A percentile compares a stretch with the other conserved stretches of the same genome.
Conservation (phyloP, 352 stramenopile species). For the Phytophthora macrochlamydospora region DNA sequence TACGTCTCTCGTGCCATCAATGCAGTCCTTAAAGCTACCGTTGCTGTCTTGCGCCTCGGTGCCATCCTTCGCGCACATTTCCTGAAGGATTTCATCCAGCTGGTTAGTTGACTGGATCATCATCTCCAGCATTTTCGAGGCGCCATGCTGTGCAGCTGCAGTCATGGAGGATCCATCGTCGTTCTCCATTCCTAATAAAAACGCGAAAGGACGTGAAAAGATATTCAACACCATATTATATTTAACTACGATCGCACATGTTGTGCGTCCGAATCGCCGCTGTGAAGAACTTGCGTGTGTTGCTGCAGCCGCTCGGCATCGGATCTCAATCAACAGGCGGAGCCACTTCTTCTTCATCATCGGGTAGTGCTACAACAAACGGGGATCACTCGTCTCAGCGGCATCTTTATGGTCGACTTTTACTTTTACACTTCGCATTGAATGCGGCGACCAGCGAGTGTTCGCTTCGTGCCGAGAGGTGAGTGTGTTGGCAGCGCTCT, state of each 20-base stretch:
- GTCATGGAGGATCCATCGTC: background rate
- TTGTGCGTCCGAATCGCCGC: conserved; percentile 55
- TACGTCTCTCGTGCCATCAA: no score
- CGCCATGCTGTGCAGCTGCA: background rate
- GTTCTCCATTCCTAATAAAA: no score
- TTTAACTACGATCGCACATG: conserved; percentile 43
- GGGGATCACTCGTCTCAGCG: conserved; percentile 14
- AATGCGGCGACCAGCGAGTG: conserved; percentile 50
- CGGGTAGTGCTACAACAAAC: conserved; percentile 12
- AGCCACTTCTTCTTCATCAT: conserved; percentile 9
- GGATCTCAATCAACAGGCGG: conserved; percentile 19
- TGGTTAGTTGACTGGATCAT: conserved; percentile 33
- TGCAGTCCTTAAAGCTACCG: background rate
- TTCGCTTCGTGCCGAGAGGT: conserved; percentile 53
- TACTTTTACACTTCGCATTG: conserved; percentile 52
- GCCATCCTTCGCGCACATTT: conserved; percentile 30
- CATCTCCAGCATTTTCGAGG: conserved; percentile 23
- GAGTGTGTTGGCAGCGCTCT: conserved; percentile 39
- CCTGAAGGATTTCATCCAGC: conserved; percentile 61
- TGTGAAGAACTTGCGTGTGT: conserved; percentile 47
- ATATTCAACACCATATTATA: conserved; percentile 25
- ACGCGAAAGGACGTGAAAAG: background rate
- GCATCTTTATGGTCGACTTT: conserved; percentile 35
- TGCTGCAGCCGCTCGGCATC: conserved; percentile 41
- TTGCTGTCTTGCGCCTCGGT: background rate